phyloP scores from a whole-genome alignment of 2,329 filamentous ascomycete genomes.

The Diatrype stigma region DNA sequence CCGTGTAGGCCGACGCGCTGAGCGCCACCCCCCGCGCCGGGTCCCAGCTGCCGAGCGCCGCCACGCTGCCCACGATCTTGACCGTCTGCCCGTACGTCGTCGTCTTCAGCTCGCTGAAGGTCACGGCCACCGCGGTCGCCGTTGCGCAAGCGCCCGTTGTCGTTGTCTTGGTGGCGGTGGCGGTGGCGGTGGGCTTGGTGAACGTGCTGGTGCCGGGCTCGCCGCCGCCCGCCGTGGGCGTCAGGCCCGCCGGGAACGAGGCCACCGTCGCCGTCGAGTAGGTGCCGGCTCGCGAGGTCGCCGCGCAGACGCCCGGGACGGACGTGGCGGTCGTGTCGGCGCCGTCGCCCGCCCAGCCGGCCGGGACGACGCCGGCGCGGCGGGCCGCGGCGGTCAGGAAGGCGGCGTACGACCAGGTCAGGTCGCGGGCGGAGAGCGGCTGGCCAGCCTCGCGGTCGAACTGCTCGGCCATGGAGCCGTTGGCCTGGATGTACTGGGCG shows the following conservation, averaged over 20 bases:
- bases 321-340: constrained; percentile 36
- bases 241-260: constrained; percentile 47
- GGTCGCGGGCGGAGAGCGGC: constrained; percentile 59
- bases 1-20: constrained; percentile 55
- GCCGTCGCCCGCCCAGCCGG: constrained; percentile 45
- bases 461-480: constrained; percentile 66
- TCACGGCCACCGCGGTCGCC: constrained; percentile 50
- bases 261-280: constrained; percentile 47
- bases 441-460: constrained; percentile 50
- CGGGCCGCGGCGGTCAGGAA: constrained; percentile 61
- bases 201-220: constrained; percentile 18
- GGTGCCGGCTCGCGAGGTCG: constrained; percentile 42
- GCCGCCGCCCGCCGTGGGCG: constrained; percentile 32
- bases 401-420: constrained; percentile 40
- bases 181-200: constrained; percentile 25
- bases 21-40: constrained; percentile 50
- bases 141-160: constrained; percentile 32
- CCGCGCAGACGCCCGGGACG: constrained; percentile 46
- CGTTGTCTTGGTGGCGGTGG: constrained; percentile 18
- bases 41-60: constrained; percentile 61
- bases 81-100: constrained; percentile 61
- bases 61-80: constrained; percentile 58
- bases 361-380: constrained; percentile 50
- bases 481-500: constrained; percentile 54
- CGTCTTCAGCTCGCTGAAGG: constrained; percentile 55